Evolutionary conservation across 148 eudicot species (phyloP).

Genomic region (Vaccinium darrowii): DNA sequence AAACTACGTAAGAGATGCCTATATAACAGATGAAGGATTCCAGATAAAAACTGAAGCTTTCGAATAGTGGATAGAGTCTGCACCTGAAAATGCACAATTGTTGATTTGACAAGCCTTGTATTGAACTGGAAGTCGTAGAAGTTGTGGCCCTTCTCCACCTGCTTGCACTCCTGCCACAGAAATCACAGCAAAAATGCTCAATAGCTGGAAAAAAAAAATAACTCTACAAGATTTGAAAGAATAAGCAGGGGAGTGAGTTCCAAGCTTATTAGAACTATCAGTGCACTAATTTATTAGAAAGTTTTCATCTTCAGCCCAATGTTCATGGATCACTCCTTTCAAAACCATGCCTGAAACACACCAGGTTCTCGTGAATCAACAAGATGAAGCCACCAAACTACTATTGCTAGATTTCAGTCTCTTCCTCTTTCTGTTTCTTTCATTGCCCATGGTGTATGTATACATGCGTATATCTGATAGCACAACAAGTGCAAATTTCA

Average conservation of each 20-base stretch:
- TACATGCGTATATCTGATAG: neutral
- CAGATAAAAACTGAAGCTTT: neutral
- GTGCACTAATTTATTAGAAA: neutral
- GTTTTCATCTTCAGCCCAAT: neutral
- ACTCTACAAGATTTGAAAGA: neutral
- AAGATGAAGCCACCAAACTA: constrained; percentile 1
- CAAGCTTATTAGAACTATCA: neutral
- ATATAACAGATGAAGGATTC: neutral
- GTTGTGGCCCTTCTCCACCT: constrained; percentile 62
- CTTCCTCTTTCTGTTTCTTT: neutral
- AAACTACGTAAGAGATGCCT: neutral
- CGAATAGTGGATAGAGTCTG: constrained; percentile 2
- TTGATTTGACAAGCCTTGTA: constrained; percentile 80
- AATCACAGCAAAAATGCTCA: neutral
- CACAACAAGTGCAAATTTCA: neutral
- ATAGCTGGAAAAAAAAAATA: neutral
- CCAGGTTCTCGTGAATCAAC: neutral
- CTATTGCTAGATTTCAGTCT: neutral
- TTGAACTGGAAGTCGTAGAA: constrained; percentile 81
- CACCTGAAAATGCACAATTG: constrained; percentile 98
- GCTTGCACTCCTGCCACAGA: constrained; percentile 53
- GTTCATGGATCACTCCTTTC: neutral
- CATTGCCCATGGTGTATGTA: neutral
- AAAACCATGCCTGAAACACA: neutral
- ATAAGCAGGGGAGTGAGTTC: neutral